Evolutionary conservation across 441 rosid genomes (phyloP).

Genomic region (Omphalea diandra): DNA sequence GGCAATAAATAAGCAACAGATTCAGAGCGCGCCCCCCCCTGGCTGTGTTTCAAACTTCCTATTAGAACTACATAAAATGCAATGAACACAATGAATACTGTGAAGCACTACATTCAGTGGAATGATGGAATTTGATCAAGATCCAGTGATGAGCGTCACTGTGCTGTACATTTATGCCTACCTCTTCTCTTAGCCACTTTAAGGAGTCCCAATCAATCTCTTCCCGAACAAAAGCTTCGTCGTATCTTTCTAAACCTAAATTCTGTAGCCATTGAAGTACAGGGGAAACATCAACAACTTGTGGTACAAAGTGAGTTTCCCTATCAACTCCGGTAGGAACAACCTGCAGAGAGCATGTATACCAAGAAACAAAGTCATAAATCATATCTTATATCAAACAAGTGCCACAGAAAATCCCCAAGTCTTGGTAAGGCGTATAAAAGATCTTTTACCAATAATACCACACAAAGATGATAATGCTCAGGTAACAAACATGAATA

Average conservation of each 20-base stretch:
- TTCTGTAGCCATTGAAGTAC: slow-evolving; percentile 61
- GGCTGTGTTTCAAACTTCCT: no score
- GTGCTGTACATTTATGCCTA: no score
- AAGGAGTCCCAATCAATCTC: slow-evolving; percentile 92
- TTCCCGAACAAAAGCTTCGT: slow-evolving; percentile 68
- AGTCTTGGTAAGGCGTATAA: background rate
- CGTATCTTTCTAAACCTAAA: slow-evolving; percentile 70
- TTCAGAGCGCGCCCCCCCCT: no score
- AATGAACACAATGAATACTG: no score
- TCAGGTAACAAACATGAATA: background rate
- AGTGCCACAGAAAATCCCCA: background rate
- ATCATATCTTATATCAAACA: background rate
- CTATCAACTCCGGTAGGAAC: slow-evolving; percentile 17
- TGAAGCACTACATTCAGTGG: no score
- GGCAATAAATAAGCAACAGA: no score
- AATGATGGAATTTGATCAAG: no score
- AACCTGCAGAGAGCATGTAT: slow-evolving; percentile 34
- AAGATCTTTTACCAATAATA: background rate
- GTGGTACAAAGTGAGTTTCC: slow-evolving; percentile 22
- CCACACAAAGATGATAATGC: background rate
- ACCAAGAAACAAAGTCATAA: background rate
- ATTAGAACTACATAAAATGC: no score
- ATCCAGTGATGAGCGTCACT: no score
- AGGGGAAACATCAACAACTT: slow-evolving; percentile 50
- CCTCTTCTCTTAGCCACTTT: slow-evolving; percentile 85